These are phyloP conservation scores for Thozetella sp. DNA, from an alignment of 495 filamentous ascomycete species.

Conservation along the genomic window DNA sequence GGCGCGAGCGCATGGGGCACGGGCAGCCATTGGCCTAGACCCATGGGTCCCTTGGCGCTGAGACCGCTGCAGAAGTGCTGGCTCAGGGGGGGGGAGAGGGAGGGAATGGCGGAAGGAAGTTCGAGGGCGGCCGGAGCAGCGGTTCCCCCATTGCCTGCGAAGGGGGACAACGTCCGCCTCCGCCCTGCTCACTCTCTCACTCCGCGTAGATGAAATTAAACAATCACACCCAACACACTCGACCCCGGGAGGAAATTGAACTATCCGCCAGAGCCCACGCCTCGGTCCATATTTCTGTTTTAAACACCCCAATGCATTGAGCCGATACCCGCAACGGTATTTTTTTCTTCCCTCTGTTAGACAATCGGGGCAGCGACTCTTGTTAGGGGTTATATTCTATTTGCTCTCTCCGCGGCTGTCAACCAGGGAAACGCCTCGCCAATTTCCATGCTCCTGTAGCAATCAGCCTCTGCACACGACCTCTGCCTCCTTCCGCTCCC, in stretches of 20 bases:
- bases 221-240: background rate
- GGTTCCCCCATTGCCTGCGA: background rate
- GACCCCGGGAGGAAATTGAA: background rate
- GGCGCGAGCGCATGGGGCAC: background rate
- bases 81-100: background rate
- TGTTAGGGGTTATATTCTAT: background rate
- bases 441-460: background rate
- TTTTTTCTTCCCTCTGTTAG: background rate
- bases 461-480: background rate
- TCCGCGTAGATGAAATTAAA: slow-evolving; percentile 1
- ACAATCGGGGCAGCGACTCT: background rate
- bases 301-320: slow-evolving; percentile 1
- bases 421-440: background rate
- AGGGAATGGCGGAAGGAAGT: background rate
- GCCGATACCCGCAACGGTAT: background rate
- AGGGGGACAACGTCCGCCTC: background rate
- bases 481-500: background rate
- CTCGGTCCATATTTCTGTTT: background rate
- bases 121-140: no score
- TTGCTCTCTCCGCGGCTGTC: background rate
- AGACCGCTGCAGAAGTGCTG: background rate
- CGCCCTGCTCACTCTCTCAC: no score
- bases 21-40: background rate
- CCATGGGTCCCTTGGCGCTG: background rate
- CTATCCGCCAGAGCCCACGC: background rate